These are phyloP conservation scores for Blepharisma undulans DNA, from an alignment of 169 alveolate species.

Conservation along the genomic window DNA sequence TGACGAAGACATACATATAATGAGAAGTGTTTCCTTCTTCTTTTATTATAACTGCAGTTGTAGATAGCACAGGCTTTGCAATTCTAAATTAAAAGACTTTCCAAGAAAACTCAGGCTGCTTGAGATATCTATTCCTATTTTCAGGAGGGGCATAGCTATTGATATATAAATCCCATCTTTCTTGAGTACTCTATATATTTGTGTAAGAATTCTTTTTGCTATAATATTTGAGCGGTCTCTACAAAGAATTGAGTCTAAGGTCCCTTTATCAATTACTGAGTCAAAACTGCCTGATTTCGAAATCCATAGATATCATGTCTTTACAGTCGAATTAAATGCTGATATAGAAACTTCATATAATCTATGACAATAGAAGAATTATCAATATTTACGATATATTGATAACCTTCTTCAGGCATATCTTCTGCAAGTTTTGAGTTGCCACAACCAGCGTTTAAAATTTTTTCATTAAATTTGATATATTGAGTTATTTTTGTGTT, in stretches of 20 bases:
- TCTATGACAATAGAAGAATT: constrained; percentile 60
- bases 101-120: constrained; percentile 60
- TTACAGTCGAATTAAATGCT: constrained; percentile 60
- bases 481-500: constrained; percentile 80
- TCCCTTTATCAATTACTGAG: constrained; percentile 88
- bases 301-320: constrained; percentile 85
- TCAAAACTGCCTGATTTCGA: constrained; percentile 82
- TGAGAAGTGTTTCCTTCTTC: constrained; percentile 61
- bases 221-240: constrained; percentile 86
- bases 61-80: constrained; percentile 65
- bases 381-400: constrained; percentile 85
- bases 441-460: constrained; percentile 90
- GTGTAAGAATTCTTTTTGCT: background rate
- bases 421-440: constrained; percentile 91
- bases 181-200: constrained; percentile 25
- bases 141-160: constrained; percentile 10
- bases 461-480: constrained; percentile 72
- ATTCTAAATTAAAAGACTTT: constrained; percentile 46
- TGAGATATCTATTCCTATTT: background rate
- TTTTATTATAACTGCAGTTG: constrained; percentile 49
- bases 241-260: constrained; percentile 89
- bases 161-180: background rate
- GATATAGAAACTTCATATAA: constrained; percentile 45
- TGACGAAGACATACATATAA: constrained; percentile 60
- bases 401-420: constrained; percentile 89